Evolutionary conservation across 441 rosid genomes (phyloP), one percentile per base, ranked within the genome.

Genomic region (Erodium moschatum): DNA sequence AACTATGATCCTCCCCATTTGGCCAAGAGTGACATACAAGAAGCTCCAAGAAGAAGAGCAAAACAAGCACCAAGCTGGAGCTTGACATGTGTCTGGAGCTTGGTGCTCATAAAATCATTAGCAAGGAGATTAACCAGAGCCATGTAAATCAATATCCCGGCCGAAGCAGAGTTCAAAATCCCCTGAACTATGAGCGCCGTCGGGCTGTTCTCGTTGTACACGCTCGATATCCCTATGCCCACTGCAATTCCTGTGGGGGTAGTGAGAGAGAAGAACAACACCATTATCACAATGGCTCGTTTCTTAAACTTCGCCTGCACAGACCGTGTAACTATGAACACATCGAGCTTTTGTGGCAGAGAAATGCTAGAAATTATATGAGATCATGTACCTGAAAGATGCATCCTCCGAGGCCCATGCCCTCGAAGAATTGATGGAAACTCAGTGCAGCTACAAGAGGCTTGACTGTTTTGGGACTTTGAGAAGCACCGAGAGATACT

Each of bases 371-470:
- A 54, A 54, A 16, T 5, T 5, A 1, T 54, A 5, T 18, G 15
- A 6, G 20, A 15, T 16, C 16, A 20, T 20, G 21, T 50, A 73
- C 79, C 75, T 74, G 81, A 65, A 76, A 69, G 35, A 78, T 78
- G 67, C 78, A 78, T 4, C 81, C 81, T 7, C 81, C 81, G 0
- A 78, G 78, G 0, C 81, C 81, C 40, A 78, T 78, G 35, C 81
- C 78, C 61, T 78, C 81, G 20, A 78, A 78, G n/a, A 78, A 67
- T 40, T 78, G 81, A 58, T 78, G 81, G 68, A 78, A 72, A 31
- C 72, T 74, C 54, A 78, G 50, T 9, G 78, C 78, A 10, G 73
- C 78, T 0, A 74, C 66, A 0, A 78, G 73, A 44, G 81, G 76
- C 58, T 72, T 78, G 64, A 78, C 44, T 12, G 74, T 75, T 1